Conservation (phyloP, 345 rosid genomes). For the Aquilaria sinensis region DNA sequence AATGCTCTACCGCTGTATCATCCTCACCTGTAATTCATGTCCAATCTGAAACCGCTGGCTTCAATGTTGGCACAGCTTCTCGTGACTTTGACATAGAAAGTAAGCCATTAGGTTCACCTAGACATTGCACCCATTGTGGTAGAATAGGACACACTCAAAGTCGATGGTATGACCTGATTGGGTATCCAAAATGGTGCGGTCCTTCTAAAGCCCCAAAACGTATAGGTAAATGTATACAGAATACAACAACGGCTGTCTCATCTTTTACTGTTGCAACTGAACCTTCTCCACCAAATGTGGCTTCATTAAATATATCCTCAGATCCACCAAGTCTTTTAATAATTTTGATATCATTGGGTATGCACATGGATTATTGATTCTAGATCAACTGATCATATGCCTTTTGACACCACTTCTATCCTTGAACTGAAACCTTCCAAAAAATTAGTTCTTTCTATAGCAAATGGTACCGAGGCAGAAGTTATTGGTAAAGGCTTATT, state of each 20-base stretch:
- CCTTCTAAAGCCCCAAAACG: background rate
- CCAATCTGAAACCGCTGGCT: background rate
- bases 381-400: constrained; percentile 1
- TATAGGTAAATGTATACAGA: background rate
- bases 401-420: no score
- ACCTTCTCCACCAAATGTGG: background rate
- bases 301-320: background rate
- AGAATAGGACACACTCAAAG: background rate
- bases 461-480: no score
- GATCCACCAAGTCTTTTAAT: background rate
- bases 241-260: no score
- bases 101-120: no score
- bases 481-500: background rate
- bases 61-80: background rate
- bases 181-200: constrained; percentile 7
- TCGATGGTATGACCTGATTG: background rate
- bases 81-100: no score
- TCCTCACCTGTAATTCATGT: background rate
- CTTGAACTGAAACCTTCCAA: no score
- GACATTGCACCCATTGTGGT: background rate
- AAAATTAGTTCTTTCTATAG: no score
- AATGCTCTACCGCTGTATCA: no score
- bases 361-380: constrained; percentile 8
- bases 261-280: no score
- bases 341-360: background rate